phyloP scores from a whole-genome alignment of 2,329 filamentous ascomycete genomes.

The Elsinoe australis region DNA sequence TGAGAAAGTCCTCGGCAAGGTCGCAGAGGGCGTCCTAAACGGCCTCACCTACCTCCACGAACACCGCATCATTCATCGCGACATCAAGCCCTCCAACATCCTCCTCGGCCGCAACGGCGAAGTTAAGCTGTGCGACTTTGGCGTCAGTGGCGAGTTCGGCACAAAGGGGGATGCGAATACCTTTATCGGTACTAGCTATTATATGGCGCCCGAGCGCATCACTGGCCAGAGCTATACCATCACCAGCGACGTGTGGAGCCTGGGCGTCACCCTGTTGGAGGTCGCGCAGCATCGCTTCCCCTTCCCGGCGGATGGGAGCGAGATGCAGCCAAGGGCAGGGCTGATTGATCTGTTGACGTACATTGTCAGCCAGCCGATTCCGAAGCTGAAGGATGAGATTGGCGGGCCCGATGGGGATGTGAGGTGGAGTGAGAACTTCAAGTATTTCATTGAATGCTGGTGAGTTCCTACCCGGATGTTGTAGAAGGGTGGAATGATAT shows the following conservation, averaged over 20 bases:
- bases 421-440: slow-evolving; percentile 94
- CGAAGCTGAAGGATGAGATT: slow-evolving; percentile 90
- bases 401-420: slow-evolving; percentile 54
- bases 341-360: slow-evolving; percentile 94
- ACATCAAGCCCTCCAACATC: slow-evolving; percentile 98
- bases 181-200: slow-evolving; percentile 97
- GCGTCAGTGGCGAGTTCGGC: slow-evolving; percentile 93
- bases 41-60: slow-evolving; percentile 92
- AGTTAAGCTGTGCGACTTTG: slow-evolving; percentile 97
- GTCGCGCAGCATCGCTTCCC: slow-evolving; percentile 98
- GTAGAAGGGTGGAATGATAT: neutral
- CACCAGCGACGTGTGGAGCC: slow-evolving; percentile 96
- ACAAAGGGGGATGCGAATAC: slow-evolving; percentile 98
- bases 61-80: slow-evolving; percentile 95
- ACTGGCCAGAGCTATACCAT: slow-evolving; percentile 97
- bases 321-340: slow-evolving; percentile 87
- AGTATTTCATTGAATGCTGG: slow-evolving; percentile 99
- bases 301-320: slow-evolving; percentile 91
- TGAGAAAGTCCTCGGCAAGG: slow-evolving; percentile 94
- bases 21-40: slow-evolving; percentile 88
- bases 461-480: slow-evolving; percentile 48
- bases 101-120: slow-evolving; percentile 84
- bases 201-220: slow-evolving; percentile 95
- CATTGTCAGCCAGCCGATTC: slow-evolving; percentile 91
- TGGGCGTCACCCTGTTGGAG: slow-evolving; percentile 93